These are phyloP conservation scores for Chrysopogon serrulatus DNA, from an alignment of 176 grass and related monocot species.

Conservation along the genomic window DNA sequence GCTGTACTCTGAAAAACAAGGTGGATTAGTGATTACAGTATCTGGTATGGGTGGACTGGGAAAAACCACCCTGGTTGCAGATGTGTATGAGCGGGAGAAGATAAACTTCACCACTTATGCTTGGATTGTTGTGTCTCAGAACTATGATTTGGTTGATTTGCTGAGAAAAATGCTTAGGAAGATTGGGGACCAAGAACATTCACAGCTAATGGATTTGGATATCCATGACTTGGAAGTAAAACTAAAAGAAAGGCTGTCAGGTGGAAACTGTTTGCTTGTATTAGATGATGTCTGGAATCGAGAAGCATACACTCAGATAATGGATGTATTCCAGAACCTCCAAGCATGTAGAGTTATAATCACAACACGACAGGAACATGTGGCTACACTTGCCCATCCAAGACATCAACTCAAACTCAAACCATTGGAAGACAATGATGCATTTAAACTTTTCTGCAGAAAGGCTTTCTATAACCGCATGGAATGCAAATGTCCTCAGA, in stretches of 20 bases:
- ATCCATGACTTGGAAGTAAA: neutral
- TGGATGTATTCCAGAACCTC: conserved; percentile 7
- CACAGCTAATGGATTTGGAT: neutral
- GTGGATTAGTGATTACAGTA: neutral
- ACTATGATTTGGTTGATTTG: neutral
- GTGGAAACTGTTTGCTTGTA: conserved; percentile 32
- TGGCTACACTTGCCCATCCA: conserved; percentile 3
- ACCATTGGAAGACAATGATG: neutral
- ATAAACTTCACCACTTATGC: neutral
- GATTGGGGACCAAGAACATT: neutral
- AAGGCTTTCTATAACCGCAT: conserved; percentile 2
- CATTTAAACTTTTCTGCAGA: neutral
- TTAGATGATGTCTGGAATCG: conserved; percentile 63
- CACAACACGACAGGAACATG: conserved; percentile 35
- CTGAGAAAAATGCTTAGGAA: conserved; percentile 12
- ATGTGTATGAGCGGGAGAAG: conserved; percentile 10
- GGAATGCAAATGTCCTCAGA: conserved; percentile 7
- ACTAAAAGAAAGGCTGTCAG: neutral
- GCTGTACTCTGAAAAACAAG: neutral
- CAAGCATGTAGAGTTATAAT: conserved; percentile 22
- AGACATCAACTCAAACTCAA: neutral
- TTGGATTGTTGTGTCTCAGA: conserved; percentile 20
- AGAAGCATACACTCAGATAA: conserved; percentile 25
- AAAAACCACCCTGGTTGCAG: neutral
- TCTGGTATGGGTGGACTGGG: conserved; percentile 28